Percentiles rank a stretch among this genome's conserved stretches.
These are phyloP conservation scores for Colletotrichum shisoi DNA, from an alignment of 2,329 filamentous ascomycete species.

Conservation along the genomic window DNA sequence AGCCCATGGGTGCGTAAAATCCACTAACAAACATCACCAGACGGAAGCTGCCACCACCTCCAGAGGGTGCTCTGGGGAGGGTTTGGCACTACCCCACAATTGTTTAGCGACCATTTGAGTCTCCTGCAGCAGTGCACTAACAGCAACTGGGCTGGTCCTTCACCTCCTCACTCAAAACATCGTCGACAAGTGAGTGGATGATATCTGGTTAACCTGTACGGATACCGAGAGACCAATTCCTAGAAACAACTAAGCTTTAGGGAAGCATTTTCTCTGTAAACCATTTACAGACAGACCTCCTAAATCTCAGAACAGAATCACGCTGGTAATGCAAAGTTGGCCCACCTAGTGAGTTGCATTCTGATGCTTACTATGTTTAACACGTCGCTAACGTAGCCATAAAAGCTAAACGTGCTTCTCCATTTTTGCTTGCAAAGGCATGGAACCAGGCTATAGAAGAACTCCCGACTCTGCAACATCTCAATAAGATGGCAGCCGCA, in stretches of 20 bases:
- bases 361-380: not conserved
- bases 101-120: not conserved
- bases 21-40: conserved; percentile 14
- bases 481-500: conserved; percentile 15
- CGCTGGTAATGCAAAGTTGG: not conserved
- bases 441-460: not conserved
- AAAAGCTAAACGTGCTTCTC: not conserved
- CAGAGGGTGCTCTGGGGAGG: not conserved
- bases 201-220: not conserved
- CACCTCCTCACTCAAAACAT: not conserved
- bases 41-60: not conserved
- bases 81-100: conserved; percentile 12
- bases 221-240: not conserved
- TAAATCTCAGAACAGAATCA: not conserved
- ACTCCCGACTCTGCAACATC: not conserved
- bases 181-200: too few relatives aligned
- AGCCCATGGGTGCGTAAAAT: not conserved
- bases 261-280: too few relatives aligned
- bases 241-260: too few relatives aligned
- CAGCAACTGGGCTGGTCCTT: not conserved
- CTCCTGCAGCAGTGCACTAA: conserved; percentile 7
- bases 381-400: conserved; percentile 12
- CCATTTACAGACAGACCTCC: too few relatives aligned
- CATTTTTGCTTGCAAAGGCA: not conserved
- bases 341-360: not conserved